Percentiles rank a stretch among this genome's conserved stretches.
These are phyloP conservation scores for Millerozyma miso DNA, from an alignment of 805 yeast species.

Conservation along the genomic window DNA sequence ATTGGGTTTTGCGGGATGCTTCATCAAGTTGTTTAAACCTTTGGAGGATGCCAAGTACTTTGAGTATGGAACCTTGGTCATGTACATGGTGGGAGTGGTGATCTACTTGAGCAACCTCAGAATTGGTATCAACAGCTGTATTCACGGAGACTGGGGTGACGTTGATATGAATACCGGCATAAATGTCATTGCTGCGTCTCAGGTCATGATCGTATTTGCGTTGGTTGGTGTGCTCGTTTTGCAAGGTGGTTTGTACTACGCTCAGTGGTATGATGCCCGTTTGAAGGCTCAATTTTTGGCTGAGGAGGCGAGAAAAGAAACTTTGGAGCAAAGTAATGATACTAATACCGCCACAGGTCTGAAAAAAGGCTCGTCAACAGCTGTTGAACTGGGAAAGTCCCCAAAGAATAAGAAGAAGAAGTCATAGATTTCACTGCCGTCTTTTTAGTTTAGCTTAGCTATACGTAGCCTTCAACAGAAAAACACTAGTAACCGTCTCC, in stretches of 20 bases:
- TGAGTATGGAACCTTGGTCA: constrained; percentile 83
- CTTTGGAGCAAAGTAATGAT: constrained; percentile 9
- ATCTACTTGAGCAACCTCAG: constrained; percentile 83
- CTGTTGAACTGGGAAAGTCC: constrained; percentile 6
- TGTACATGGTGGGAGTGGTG: constrained; percentile 66
- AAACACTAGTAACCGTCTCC: no score
- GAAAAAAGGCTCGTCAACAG: constrained; percentile 4
- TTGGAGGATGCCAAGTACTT: constrained; percentile 76
- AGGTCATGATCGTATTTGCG: constrained; percentile 66
- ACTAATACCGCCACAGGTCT: constrained; percentile 8
- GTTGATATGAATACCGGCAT: constrained; percentile 82
- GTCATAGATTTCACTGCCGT: background rate
- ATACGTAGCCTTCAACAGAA: no score
- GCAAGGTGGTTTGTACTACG: constrained; percentile 88
- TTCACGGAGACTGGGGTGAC: constrained; percentile 87
- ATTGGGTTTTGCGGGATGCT: constrained; percentile 68
- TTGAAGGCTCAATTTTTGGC: constrained; percentile 29
- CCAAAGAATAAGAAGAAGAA: constrained; percentile 13
- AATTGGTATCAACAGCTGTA: constrained; percentile 68
- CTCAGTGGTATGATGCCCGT: constrained; percentile 53
- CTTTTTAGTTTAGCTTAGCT: no score
- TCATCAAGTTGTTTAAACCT: constrained; percentile 84
- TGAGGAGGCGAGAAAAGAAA: constrained; percentile 21
- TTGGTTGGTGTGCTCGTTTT: constrained; percentile 76
- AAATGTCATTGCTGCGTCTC: constrained; percentile 88